Base-by-base conservation (phyloP, 805 yeast genomes). In the Kazachstania bromeliacearum region DNA sequence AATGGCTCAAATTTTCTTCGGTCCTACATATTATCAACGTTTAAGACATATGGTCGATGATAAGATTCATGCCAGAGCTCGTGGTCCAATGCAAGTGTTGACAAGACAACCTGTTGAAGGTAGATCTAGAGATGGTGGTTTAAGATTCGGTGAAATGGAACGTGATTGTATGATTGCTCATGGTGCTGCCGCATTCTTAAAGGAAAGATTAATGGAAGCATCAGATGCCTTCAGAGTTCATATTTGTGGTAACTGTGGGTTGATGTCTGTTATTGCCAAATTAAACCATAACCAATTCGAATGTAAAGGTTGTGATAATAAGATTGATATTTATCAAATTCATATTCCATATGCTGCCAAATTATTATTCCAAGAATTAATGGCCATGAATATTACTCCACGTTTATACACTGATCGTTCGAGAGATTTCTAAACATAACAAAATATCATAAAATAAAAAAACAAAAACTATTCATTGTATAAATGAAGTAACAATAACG, bases 111-210 rank as follows among this genome's bases (percentile, higher is more conserved):
- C 98, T 4, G 96, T 88, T 44, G 97, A 89, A 66, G 98, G 98
- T 77, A 79, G 98, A 64, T 87, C 96, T 13, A 78, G 98, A 67
- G 97, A 92, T 64, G 98, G 98, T 76, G 98, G 98, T 51, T 71
- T 89, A 61, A 85, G 98, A 66, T 88, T 89, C 75, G 98, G 98
- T 57, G 98, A 89, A 65, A 92, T 92, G 99, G 99, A 92, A 67
- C 85, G 99, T 70, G 99, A 92, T 73, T 92, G 99, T 81, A 89
- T 92, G 96, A 92, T 92, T 71, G 98, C 99, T 2, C 97, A 92
- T 60, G 99, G 99, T 62, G 97, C 96, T 10, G 96, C 98, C 4
- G 94, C 96, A 6, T 89, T 92, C 70, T 74, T 92, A 68, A 87
- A 89, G 64, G 99, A 92, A 67, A 75, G 99, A 62, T 70, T 92